These are phyloP conservation scores for Quercus berberidifolia DNA, from an alignment of 306 rosid genomes.

Conservation along the genomic window DNA sequence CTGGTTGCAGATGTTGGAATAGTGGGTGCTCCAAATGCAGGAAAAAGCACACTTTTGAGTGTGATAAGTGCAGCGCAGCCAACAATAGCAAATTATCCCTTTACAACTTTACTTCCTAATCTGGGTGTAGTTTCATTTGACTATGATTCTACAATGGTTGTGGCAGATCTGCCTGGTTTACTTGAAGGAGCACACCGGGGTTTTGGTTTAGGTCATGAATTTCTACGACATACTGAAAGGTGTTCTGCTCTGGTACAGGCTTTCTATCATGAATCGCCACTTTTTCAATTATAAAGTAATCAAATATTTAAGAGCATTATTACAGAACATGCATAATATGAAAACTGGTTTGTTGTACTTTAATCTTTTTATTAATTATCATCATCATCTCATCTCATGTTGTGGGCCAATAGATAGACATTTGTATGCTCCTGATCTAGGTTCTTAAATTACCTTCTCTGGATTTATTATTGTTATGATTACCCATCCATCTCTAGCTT, in stretches of 20 bases:
- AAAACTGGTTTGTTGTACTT: background rate
- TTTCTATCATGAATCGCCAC: slow-evolving; percentile 16
- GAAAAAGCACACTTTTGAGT: slow-evolving; percentile 93
- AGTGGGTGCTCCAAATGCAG: slow-evolving; percentile 95
- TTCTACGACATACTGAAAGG: slow-evolving; percentile 92
- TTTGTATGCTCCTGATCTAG: background rate
- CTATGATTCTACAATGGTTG: slow-evolving; percentile 84
- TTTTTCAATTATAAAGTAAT: background rate
- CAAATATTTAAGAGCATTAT: background rate
- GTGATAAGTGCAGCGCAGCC: slow-evolving; percentile 97
- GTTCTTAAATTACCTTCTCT: background rate
- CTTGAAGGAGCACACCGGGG: slow-evolving; percentile 99
- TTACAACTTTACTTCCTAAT: slow-evolving; percentile 94
- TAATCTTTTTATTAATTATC: slow-evolving; percentile 16
- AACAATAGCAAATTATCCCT: slow-evolving; percentile 85
- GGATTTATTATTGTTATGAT: background rate
- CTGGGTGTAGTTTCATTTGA: slow-evolving; percentile 94
- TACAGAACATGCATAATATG: background rate
- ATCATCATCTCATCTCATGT: background rate
- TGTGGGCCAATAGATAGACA: background rate
- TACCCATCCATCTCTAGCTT: background rate
- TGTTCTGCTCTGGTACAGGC: slow-evolving; percentile 83
- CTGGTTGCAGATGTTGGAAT: slow-evolving; percentile 98
- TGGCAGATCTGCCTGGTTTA: slow-evolving; percentile 96
- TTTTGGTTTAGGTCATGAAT: slow-evolving; percentile 94